phyloP scores from a whole-genome alignment of 306 rosid species.

The Ceratonia siliqua region DNA sequence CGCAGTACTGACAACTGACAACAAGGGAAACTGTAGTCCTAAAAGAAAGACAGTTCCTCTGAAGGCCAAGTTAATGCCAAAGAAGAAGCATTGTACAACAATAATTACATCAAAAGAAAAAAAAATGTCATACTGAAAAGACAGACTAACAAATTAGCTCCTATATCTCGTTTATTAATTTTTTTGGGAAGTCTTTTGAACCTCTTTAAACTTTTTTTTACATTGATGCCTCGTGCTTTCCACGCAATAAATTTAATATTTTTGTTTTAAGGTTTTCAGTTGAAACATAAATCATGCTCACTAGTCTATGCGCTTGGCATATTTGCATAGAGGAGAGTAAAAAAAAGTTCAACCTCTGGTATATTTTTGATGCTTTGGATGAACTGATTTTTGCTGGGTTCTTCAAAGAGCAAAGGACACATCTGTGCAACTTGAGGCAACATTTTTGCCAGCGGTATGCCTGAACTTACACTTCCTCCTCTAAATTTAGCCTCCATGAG shows the following conservation, averaged over 20 bases:
- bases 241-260: conserved; percentile 32
- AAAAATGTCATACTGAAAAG: conserved; percentile 24
- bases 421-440: conserved; percentile 71
- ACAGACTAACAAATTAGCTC: conserved; percentile 32
- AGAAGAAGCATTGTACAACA: conserved; percentile 30
- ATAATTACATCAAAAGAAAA: conserved; percentile 33
- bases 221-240: conserved; percentile 32
- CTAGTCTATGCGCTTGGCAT: conserved; percentile 45
- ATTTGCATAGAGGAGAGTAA: conserved; percentile 78
- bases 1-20: not conserved
- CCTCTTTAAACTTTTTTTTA: conserved; percentile 38
- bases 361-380: conserved; percentile 51
- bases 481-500: conserved; percentile 57
- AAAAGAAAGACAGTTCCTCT: conserved; percentile 12
- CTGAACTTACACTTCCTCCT: conserved; percentile 54
- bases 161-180: conserved; percentile 35
- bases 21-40: conserved; percentile 11
- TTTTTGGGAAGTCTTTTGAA: conserved; percentile 26
- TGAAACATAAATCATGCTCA: conserved; percentile 35
- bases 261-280: conserved; percentile 33
- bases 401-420: conserved; percentile 70
- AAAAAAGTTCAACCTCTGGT: conserved; percentile 78
- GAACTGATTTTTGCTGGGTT: conserved; percentile 66
- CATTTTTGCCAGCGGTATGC: conserved; percentile 66
- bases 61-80: conserved; percentile 25